Evolutionary conservation across 78 protist genomes (phyloP).

Genomic region (Dictyostelium brefeldianum): DNA sequence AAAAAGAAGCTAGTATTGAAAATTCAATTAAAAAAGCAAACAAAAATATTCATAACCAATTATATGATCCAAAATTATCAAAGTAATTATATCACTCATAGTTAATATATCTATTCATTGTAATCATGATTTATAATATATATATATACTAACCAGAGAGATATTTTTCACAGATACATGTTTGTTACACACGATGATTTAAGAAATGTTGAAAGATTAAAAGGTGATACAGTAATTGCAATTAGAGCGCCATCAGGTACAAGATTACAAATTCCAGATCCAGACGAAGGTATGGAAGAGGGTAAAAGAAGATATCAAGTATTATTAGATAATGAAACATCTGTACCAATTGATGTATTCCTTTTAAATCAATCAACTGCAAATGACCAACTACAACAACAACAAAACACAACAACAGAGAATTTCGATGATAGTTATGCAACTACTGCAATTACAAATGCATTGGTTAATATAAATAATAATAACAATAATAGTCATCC

Average conservation of each 20-base stretch:
- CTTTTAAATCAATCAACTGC: conserved; percentile 36
- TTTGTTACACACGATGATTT: conserved; percentile 93
- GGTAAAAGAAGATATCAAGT: conserved; percentile 78
- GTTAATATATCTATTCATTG: too few species aligned
- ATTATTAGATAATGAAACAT: conserved; percentile 43
- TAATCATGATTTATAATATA: too few species aligned
- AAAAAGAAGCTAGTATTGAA: conserved; percentile 55
- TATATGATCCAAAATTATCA: conserved; percentile 28
- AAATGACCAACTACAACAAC: not conserved
- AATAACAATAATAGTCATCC: not conserved
- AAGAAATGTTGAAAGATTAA: conserved; percentile 57
- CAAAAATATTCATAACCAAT: conserved; percentile 13
- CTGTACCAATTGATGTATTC: conserved; percentile 71
- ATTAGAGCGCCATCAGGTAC: conserved; percentile 94
- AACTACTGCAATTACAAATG: conserved; percentile 16
- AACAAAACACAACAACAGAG: not conserved
- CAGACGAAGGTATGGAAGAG: conserved; percentile 88
- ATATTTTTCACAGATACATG: conserved; percentile 30
- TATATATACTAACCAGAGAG: not conserved
- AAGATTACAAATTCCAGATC: conserved; percentile 93
- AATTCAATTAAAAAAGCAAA: conserved; percentile 13
- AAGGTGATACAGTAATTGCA: conserved; percentile 91
- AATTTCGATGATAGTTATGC: conserved; percentile 15
- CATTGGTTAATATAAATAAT: not conserved
- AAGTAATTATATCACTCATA: conserved; percentile 32